Evolutionary conservation across 257 asterid species (phyloP).

Genomic region (Nemophila menziesii): DNA sequence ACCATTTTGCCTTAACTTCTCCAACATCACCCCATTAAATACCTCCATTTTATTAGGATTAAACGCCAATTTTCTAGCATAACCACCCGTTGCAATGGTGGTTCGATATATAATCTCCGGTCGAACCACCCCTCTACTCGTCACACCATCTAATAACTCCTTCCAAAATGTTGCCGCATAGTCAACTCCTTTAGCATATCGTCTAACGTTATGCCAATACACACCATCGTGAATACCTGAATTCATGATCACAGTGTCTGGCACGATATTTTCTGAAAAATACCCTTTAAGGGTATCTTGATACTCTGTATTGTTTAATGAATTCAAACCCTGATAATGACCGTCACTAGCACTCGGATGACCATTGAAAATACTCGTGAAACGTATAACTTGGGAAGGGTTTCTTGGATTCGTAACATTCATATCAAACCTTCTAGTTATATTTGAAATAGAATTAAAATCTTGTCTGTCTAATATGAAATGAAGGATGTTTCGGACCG

Average conservation of each 20-base stretch:
- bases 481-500: conserved; percentile 54
- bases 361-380: conserved; percentile 80
- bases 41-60: conserved; percentile 96
- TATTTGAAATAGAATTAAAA: conserved; percentile 16
- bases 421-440: conserved; percentile 55
- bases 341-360: conserved; percentile 39
- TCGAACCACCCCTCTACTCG: conserved; percentile 26
- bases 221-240: conserved; percentile 85
- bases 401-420: conserved; percentile 67
- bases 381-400: conserved; percentile 43
- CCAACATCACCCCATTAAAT: conserved; percentile 68
- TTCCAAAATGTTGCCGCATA: conserved; percentile 73
- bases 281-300: conserved; percentile 32
- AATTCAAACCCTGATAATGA: conserved; percentile 61
- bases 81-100: conserved; percentile 75
- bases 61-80: conserved; percentile 49
- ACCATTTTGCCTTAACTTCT: conserved; percentile 44
- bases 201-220: conserved; percentile 45
- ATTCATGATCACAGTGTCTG: conserved; percentile 68
- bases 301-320: conserved; percentile 37
- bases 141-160: conserved; percentile 33
- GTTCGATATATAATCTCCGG: conserved; percentile 64
- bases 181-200: conserved; percentile 40
- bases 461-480: conserved; percentile 42
- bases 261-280: conserved; percentile 38